Base-by-base conservation (phyloP, 805 yeast species). In the Pichia sporocuriosa region DNA sequence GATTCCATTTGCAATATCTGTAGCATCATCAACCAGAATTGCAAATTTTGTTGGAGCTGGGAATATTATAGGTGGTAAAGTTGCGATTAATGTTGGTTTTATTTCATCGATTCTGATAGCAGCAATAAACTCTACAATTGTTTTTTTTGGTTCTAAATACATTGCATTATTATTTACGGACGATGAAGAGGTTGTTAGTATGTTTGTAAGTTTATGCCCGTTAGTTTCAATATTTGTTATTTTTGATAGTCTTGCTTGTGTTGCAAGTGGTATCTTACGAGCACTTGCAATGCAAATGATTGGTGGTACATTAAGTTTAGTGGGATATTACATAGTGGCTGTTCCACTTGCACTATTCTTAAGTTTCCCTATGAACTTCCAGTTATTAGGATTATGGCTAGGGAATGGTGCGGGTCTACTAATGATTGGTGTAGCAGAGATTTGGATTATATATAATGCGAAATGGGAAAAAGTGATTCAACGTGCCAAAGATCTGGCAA, bases 231-330 rank as follows among this genome's bases (percentile, higher is more conserved):
- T 79, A 2, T 73, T 81, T 49, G 87, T 82, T 49, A 59, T 84
- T 2, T 72, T 75, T 43, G 95, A 85, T 58, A 80, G 86, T 4
- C 56, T 82, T 15, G 81, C 84, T 13, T 75, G 81, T 33, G 78
- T 83, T 15, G 79, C 86, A 3, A 78, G 82, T 32, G 93, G 89
- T 1, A 70, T 81, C 27, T 62, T 85, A 44, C 65, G 95, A 45
- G 88, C 89, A 2, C 81, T 81, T 57, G 95, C 90, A 0, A 64
- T 79, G 35, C 95, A 85, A 57, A 72, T 70, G 37, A 68, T 82
- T 35, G 94, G 94, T 3, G 86, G 90, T 0, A 49, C 73, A 11
- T 65, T 84, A 38, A 85, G 84, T 52, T 66, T 85, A 35, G 55
- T 81, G n/a, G 73, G 81, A 0, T 85, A 85, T 61, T 85, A 85